Evolutionary conservation across 306 rosid genomes (phyloP).

Genomic region (Prunus mira): DNA sequence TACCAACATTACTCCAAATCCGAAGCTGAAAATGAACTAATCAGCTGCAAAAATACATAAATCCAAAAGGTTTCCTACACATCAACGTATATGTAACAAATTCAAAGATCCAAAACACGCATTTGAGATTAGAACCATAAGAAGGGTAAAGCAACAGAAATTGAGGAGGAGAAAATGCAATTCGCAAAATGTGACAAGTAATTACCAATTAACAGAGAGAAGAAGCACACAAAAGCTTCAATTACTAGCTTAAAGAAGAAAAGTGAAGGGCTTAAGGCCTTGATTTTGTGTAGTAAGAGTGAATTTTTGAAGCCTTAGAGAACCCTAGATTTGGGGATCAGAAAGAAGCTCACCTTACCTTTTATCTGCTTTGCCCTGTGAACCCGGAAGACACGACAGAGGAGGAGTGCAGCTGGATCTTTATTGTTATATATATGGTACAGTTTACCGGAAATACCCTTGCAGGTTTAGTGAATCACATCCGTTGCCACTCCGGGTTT

Average conservation of each 20-base stretch:
- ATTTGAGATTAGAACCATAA: not conserved
- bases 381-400: slow-evolving; percentile 46
- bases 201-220: slow-evolving; percentile 13
- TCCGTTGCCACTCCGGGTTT: slow-evolving; percentile 24
- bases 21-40: slow-evolving; percentile 4
- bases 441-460: slow-evolving; percentile 28
- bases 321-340: slow-evolving; percentile 89
- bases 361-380: slow-evolving; percentile 45
- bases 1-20: slow-evolving; percentile 16
- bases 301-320: slow-evolving; percentile 4
- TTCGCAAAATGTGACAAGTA: not conserved
- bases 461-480: slow-evolving; percentile 6
- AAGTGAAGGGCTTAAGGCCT: slow-evolving; percentile 4
- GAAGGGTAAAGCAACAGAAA: not conserved
- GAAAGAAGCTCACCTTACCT: slow-evolving; percentile 28
- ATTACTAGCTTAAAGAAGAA: slow-evolving; percentile 3
- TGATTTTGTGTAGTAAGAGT: slow-evolving; percentile 11
- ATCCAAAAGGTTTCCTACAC: not conserved
- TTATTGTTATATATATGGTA: not conserved
- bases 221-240: not conserved
- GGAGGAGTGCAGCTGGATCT: not conserved
- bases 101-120: slow-evolving; percentile 31
- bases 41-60: slow-evolving; percentile 1
- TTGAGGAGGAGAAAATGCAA: not conserved
- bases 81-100: not conserved